Evolutionary conservation across 192 early-diverging fungal species (phyloP).

Genomic region (Backusella mclennaniae): DNA sequence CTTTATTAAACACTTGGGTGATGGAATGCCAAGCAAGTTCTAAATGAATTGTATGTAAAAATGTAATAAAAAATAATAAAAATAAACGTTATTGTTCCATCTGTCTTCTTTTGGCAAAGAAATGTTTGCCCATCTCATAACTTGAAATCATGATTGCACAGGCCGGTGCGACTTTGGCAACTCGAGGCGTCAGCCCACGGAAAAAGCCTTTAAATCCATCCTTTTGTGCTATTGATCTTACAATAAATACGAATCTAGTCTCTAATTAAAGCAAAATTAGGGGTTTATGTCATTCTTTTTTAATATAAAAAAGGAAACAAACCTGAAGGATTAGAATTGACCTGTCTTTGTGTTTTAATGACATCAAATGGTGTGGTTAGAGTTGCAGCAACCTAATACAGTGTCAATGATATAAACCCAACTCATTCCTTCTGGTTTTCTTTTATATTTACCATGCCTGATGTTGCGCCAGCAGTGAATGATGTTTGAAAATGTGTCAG

Average conservation of each 20-base stretch:
- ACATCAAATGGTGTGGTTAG: slow-evolving; percentile 98
- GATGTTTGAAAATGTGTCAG: slow-evolving; percentile 61
- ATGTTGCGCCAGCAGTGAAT: slow-evolving; percentile 81
- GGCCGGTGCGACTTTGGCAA: slow-evolving; percentile 87
- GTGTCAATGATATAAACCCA: not conserved
- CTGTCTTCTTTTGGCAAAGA: slow-evolving; percentile 27
- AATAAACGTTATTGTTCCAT: not conserved
- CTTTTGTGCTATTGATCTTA: slow-evolving; percentile 40
- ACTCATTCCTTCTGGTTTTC: not conserved
- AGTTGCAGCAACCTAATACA: slow-evolving; percentile 68
- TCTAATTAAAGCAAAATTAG: slow-evolving; percentile 20
- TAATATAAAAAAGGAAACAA: not conserved
- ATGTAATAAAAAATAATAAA: not conserved
- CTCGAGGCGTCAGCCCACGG: slow-evolving; percentile 64
- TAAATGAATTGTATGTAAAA: not conserved
- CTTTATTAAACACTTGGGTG: slow-evolving; percentile 48
- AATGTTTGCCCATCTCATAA: slow-evolving; percentile 69
- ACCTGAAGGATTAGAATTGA: slow-evolving; percentile 38
- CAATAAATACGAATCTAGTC: slow-evolving; percentile 13
- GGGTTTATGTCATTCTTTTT: not conserved
- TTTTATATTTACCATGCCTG: slow-evolving; percentile 66
- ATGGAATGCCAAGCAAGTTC: slow-evolving; percentile 37
- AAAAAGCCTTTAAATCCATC: slow-evolving; percentile 58
- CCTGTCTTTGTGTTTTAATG: slow-evolving; percentile 88
- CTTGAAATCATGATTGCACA: slow-evolving; percentile 97